Base-by-base conservation (phyloP, 2,329 filamentous ascomycete genomes). In the Cladosporium colombiae region DNA sequence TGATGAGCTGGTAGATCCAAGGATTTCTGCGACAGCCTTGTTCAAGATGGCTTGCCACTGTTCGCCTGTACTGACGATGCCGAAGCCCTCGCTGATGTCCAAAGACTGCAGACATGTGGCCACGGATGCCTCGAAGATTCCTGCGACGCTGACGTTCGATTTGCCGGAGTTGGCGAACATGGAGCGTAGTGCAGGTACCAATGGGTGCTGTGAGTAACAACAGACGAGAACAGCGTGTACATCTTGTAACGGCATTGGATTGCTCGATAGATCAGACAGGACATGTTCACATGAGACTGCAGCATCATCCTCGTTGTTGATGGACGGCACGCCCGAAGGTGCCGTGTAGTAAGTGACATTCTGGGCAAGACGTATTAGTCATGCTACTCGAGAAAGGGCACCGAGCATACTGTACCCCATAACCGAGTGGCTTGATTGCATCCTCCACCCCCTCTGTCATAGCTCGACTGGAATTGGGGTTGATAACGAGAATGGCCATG, bases 51-150 rank as follows among this genome's bases (percentile, higher is more conserved):
- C 77, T 73, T 94, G 90, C 94, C 93, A 97, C 69, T 90, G 91
- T 65, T 86, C 86, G 0, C 93, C 93, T 0, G 94, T 97, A 5
- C 90, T 94, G 5, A 98, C 89, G 68, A 98, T 95, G 2, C 93
- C 94, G 82, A 95, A 97, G 56, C 79, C 81, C 69, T 86, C 77
- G 3, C 70, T 75, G 60, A 79, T 78, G 64, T 81, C 80, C 40
- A 85, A 78, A 62, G 83, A 69, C 59, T 89, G 85, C 11, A 93
- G 74, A 2, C 88, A 85, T 0, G 87, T 82, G 2, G 88, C 80
- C 16, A 97, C 82, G 72, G 89, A 92, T 0, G 92, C 90, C 78
- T 97, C 93, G 73, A 97, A 95, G 65, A 98, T 97, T 6, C 94
- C 93, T 0, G 87, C 89, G 5, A 92, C 89, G 37, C 87, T 84